Conservation (phyloP, 2,329 filamentous ascomycete genomes). For the Alternaria sp. region DNA sequence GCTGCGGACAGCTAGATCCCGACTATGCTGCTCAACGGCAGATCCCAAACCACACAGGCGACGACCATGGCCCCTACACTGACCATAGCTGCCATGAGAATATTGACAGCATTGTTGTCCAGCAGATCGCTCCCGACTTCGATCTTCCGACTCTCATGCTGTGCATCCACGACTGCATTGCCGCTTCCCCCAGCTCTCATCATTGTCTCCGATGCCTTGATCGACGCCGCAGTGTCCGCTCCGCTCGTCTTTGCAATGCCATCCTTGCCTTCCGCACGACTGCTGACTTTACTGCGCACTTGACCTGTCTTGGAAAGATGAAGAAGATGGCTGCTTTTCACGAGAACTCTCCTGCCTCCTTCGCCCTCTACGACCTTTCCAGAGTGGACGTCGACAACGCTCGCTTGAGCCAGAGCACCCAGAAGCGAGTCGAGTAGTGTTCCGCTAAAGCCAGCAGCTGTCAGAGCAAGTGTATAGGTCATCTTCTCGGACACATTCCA, state of each 20-base stretch:
- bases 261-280: conserved; percentile 50
- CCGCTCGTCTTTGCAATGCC: conserved; percentile 44
- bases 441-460: conserved; percentile 76
- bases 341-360: conserved; percentile 67
- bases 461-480: conserved; percentile 61
- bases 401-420: conserved; percentile 83
- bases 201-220: conserved; percentile 41
- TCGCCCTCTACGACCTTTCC: conserved; percentile 90
- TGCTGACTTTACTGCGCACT: conserved; percentile 50
- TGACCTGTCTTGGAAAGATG: conserved; percentile 40
- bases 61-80: conserved; percentile 77
- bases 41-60: conserved; percentile 41
- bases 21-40: conserved; percentile 36
- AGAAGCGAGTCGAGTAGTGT: conserved; percentile 88
- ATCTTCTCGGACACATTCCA: conserved; percentile 31
- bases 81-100: conserved; percentile 85
- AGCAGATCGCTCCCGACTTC: conserved; percentile 75
- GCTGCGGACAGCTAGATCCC: conserved; percentile 10
- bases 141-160: conserved; percentile 59
- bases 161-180: conserved; percentile 36
- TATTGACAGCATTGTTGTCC: conserved; percentile 96
- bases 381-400: conserved; percentile 80
- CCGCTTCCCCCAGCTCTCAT: conserved; percentile 37
- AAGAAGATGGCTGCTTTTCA: conserved; percentile 41
- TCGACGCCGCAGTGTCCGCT: conserved; percentile 19